phyloP scores from a whole-genome alignment of 1,284 basidiomycete species.

The Ganoderma resinaceum region DNA sequence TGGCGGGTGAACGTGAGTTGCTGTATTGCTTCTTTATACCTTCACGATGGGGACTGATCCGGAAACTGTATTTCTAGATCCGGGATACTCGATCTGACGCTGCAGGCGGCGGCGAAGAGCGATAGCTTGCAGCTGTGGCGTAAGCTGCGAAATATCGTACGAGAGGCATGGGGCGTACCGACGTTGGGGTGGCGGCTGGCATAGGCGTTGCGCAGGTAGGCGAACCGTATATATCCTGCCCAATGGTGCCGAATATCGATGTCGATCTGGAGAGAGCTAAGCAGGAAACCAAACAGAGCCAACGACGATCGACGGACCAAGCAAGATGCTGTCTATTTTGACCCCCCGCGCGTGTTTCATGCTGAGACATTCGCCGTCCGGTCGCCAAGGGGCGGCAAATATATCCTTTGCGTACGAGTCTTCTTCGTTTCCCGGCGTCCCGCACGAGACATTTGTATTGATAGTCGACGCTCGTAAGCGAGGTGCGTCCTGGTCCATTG shows the following conservation, averaged over 20 bases:
- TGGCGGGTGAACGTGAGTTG: not conserved
- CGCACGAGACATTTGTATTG: not conserved
- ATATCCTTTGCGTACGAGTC: not conserved
- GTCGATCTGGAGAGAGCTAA: not conserved
- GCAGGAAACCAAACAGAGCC: not conserved
- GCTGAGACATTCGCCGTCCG: not conserved
- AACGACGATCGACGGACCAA: not conserved
- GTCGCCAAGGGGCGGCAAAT: not conserved
- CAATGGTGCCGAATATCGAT: not conserved
- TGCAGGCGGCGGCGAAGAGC: not conserved
- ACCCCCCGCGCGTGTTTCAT: not conserved
- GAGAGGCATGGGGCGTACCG: not conserved
- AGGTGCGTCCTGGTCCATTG: not conserved
- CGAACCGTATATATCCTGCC: not conserved
- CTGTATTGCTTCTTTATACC: not conserved
- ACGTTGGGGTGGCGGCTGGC: not conserved
- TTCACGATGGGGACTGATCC: not conserved
- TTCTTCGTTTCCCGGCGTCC: not conserved
- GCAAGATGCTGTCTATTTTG: not conserved
- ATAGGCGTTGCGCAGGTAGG: not conserved
- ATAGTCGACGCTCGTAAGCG: not conserved
- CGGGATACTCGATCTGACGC: not conserved
- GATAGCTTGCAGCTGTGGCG: not conserved
- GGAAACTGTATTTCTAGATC: not conserved
- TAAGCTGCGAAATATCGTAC: not conserved